Percentiles rank a stretch among this genome's conserved stretches.
phyloP scores from a whole-genome alignment of 352 stramenopile species.

The Phytopythium mirpurense region DNA sequence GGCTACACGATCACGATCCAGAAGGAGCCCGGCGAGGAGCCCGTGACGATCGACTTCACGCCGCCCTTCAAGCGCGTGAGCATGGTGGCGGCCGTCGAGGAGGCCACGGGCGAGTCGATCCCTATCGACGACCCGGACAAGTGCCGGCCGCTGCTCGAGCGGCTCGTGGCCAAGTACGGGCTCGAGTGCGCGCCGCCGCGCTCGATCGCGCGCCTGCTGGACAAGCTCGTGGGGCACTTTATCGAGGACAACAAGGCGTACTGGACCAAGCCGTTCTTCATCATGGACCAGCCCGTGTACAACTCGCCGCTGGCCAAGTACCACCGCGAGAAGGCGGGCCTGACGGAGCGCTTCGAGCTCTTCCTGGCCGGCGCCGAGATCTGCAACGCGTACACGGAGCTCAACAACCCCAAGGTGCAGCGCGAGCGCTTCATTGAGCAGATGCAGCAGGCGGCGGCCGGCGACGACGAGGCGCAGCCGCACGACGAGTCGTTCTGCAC shows the following conservation, averaged over 20 bases:
- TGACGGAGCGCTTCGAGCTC: slow-evolving; percentile 98
- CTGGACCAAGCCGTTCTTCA: slow-evolving; percentile 97
- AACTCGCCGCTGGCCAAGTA: slow-evolving; percentile 97
- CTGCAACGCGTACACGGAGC: slow-evolving; percentile 98
- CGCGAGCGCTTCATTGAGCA: slow-evolving; percentile 81
- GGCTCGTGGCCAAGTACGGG: slow-evolving; percentile 63
- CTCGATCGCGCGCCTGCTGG: slow-evolving; percentile 73
- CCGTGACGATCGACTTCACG: slow-evolving; percentile 91
- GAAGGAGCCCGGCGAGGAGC: slow-evolving; percentile 65
- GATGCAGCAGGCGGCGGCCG: slow-evolving; percentile 69
- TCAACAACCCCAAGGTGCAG: slow-evolving; percentile 95
- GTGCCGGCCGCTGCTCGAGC: slow-evolving; percentile 52
- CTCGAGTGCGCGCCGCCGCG: slow-evolving; percentile 65
- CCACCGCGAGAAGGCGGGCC: slow-evolving; percentile 88
- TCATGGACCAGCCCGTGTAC: slow-evolving; percentile 98
- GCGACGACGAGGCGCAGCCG: slow-evolving; percentile 82
- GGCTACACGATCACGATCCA: slow-evolving; percentile 88
- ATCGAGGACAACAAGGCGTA: slow-evolving; percentile 85
- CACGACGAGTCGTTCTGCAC: slow-evolving; percentile 95
- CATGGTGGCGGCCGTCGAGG: slow-evolving; percentile 83
- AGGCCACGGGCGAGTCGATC: slow-evolving; percentile 61
- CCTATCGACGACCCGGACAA: slow-evolving; percentile 68
- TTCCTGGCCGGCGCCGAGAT: slow-evolving; percentile 96
- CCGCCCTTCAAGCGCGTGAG: slow-evolving; percentile 94
- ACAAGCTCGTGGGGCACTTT: slow-evolving; percentile 88